Conservation (phyloP, 129 eudicot genomes). For the Saposhnikovia divaricata region DNA sequence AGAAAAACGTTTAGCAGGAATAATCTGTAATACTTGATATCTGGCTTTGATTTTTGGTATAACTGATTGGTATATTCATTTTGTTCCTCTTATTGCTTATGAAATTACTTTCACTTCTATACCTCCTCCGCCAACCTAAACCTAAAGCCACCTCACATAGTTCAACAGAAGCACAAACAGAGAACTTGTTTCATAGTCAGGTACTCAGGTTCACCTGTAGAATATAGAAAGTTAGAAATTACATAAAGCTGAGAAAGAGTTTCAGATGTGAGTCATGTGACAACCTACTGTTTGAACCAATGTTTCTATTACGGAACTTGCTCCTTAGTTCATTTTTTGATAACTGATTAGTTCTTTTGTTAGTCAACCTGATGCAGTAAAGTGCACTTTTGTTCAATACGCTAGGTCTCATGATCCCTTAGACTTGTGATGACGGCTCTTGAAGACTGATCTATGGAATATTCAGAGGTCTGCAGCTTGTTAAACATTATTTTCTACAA, state of each 20-base stretch:
- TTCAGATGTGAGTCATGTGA: no score
- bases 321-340: background rate
- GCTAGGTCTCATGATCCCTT: background rate
- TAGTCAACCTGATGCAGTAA: slow-evolving; percentile 1
- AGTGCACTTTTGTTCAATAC: background rate
- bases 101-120: background rate
- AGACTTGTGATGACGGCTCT: background rate
- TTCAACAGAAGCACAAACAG: background rate
- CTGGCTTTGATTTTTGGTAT: background rate
- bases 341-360: background rate
- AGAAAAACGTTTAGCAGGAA: background rate
- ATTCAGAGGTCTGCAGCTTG: background rate
- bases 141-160: background rate
- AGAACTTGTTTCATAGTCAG: background rate
- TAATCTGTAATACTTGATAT: background rate
- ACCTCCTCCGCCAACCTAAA: background rate
- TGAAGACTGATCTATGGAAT: background rate
- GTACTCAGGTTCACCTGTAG: no score
- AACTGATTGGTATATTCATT: background rate
- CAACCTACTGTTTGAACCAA: background rate
- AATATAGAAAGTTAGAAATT: background rate
- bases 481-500: no score
- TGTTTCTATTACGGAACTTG: background rate
- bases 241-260: background rate
- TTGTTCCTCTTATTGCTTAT: background rate